These are phyloP conservation scores for Fusarium irregulare DNA, from an alignment of 2,329 filamentous ascomycete species.

Conservation along the genomic window DNA sequence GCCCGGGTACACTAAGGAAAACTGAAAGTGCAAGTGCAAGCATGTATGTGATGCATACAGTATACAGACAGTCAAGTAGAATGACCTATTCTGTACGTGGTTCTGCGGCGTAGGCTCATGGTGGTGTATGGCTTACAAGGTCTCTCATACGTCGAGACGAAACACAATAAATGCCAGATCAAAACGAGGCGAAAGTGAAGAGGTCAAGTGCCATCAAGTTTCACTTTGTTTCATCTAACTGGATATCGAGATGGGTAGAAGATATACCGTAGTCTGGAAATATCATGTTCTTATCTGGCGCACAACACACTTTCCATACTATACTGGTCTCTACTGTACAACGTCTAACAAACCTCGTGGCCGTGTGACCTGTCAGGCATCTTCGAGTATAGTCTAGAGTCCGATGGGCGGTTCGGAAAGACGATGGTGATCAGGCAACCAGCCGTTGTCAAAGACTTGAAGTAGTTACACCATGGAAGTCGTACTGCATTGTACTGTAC, in stretches of 20 bases:
- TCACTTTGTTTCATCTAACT: conserved; percentile 6
- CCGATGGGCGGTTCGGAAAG: neutral
- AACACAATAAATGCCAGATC: neutral
- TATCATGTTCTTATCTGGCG: neutral
- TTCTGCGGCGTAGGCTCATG: conserved; percentile 11
- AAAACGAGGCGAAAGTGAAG: conserved; percentile 32
- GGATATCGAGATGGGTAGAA: neutral
- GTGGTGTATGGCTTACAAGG: conserved; percentile 13
- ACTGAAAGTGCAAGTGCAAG: neutral
- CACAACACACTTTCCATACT: neutral
- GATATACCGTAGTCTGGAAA: neutral
- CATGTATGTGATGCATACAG: conserved; percentile 9
- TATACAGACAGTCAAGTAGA: conserved; percentile 1
- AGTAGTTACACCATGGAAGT: conserved; percentile 9
- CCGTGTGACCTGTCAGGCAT: conserved; percentile 22
- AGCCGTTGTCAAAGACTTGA: conserved; percentile 12
- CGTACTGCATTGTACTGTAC: neutral
- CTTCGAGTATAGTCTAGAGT: conserved; percentile 3
- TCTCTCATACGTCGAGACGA: conserved; percentile 22
- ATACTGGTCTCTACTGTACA: neutral
- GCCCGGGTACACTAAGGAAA: neutral
- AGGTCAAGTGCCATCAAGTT: neutral
- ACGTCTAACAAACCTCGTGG: conserved; percentile 18
- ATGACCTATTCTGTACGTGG: conserved; percentile 15
- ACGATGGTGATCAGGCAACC: conserved; percentile 20